Evolutionary conservation across 2,329 filamentous ascomycete genomes (phyloP), one percentile per base, ranked within the genome.

Genomic region (Diplocarpon mali): DNA sequence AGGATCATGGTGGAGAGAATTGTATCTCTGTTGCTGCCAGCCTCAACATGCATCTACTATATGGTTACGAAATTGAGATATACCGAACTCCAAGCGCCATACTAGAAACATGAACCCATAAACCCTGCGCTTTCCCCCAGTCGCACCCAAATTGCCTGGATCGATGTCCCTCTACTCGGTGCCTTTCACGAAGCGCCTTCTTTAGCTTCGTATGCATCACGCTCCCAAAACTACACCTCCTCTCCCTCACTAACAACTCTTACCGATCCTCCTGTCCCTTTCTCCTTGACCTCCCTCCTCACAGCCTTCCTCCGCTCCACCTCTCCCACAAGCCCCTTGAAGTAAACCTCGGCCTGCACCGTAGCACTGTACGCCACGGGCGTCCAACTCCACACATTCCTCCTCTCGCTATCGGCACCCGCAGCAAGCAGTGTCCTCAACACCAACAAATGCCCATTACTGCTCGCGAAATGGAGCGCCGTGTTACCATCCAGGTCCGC

Each of bases 281-380:
- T 51, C 42, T 54, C 53, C 44, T 49, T 49, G 2, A 60, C 62
- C 24, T 68, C 64, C 40, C 57, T 59, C 45, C 62, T 58, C 2
- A 57, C 57, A 40, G 66, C 62, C 51, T 72, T 75, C 55, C 76
- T 69, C 60, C 77, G 76, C 59, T 83, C 82, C 14, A 79, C 74
- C 56, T 92, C 85, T 0, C 72, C 72, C 4, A 92, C 78, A 43
- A 94, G 65, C 12, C 77, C 78, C 64, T 85, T 86, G 50, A 92
- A 80, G 60, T 93, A 92, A 0, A 88, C 83, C 64, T 93, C 86
- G 1, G 85, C 85, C 60, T 87, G 82, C 7, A 87, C 80, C 0
- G 84, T 90, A 12, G 84, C 78, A 50, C 80, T 85, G 62, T 94
- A 94, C 14, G 81, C 78, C n/a, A 88, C 72, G 0, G 88, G 83